phyloP scores from a whole-genome alignment of 1,284 basidiomycete species.

The Sporisorium graminicola region DNA sequence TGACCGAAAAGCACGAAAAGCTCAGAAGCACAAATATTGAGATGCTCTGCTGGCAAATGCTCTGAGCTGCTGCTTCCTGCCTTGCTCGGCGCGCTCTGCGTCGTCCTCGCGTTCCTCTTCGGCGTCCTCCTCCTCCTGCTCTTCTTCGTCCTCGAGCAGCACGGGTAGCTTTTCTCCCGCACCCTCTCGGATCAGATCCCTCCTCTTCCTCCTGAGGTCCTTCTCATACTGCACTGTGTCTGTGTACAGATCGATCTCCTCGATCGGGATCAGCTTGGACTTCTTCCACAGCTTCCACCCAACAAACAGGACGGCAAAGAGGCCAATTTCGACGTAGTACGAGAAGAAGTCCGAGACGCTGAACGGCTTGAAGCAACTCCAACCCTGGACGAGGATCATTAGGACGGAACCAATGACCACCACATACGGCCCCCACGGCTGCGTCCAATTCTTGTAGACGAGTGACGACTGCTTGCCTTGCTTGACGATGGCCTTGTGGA shows the following conservation, averaged over 20 bases:
- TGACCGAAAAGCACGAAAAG: not conserved
- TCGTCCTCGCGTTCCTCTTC: slow-evolving; percentile 11
- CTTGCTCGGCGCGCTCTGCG: slow-evolving; percentile 1
- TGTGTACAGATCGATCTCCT: slow-evolving; percentile 64
- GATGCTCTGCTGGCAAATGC: slow-evolving; percentile 29
- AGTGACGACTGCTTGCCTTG: slow-evolving; percentile 73
- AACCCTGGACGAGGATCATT: slow-evolving; percentile 68
- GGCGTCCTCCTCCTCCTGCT: slow-evolving; percentile 16
- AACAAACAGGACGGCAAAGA: slow-evolving; percentile 46
- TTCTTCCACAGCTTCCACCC: slow-evolving; percentile 55
- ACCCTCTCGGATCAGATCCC: slow-evolving; percentile 26
- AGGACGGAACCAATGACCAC: slow-evolving; percentile 51
- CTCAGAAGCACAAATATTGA: slow-evolving; percentile 39
- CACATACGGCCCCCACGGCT: slow-evolving; percentile 66
- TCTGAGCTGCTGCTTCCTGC: slow-evolving; percentile 18
- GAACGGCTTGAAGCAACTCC: slow-evolving; percentile 54
- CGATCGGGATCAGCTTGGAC: slow-evolving; percentile 42
- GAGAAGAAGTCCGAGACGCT: slow-evolving; percentile 70
- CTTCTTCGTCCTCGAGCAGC: slow-evolving; percentile 39
- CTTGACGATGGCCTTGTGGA: slow-evolving; percentile 76
- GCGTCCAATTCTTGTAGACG: slow-evolving; percentile 72
- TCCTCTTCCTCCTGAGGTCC: slow-evolving; percentile 25
- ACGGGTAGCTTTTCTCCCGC: slow-evolving; percentile 29
- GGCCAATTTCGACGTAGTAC: slow-evolving; percentile 69
- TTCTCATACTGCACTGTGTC: slow-evolving; percentile 46